Evolutionary conservation across 192 early-diverging fungal genomes (phyloP).

Genomic region (Coemansia sp.): DNA sequence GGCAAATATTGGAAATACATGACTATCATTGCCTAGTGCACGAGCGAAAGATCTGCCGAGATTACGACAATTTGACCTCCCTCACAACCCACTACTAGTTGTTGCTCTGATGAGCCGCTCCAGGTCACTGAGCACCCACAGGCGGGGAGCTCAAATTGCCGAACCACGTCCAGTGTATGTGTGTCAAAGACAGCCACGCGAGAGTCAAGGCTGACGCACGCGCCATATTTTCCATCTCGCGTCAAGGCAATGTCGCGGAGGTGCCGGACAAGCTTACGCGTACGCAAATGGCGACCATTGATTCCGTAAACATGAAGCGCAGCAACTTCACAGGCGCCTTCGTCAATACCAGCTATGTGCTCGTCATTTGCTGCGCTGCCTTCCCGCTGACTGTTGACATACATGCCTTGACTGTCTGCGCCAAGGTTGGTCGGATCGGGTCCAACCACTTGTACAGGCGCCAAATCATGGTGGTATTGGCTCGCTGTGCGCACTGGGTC

Average conservation of each 20-base stretch:
- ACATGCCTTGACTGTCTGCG: background rate
- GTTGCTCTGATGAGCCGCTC: constrained; percentile 40
- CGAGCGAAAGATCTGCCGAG: constrained; percentile 24
- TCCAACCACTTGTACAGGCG: background rate
- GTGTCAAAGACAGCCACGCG: constrained; percentile 45
- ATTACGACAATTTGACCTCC: constrained; percentile 38
- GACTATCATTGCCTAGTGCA: background rate
- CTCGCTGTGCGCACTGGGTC: constrained; percentile 27
- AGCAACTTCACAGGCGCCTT: constrained; percentile 26
- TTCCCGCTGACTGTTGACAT: constrained; percentile 2
- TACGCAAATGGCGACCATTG: constrained; percentile 48
- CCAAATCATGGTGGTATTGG: background rate
- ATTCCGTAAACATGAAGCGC: constrained; percentile 43
- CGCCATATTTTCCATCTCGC: constrained; percentile 36
- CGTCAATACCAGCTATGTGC: background rate
- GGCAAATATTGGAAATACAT: too few relatives aligned
- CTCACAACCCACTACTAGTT: constrained; percentile 47
- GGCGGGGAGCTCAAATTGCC: constrained; percentile 50
- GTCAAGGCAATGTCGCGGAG: constrained; percentile 50
- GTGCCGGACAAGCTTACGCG: constrained; percentile 40
- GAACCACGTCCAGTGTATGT: constrained; percentile 31
- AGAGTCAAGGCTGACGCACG: constrained; percentile 41
- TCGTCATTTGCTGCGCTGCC: background rate
- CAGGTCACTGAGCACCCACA: constrained; percentile 44
- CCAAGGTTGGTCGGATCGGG: background rate